Conservation (phyloP, 441 rosid species). For the Bruguiera hainesii region DNA sequence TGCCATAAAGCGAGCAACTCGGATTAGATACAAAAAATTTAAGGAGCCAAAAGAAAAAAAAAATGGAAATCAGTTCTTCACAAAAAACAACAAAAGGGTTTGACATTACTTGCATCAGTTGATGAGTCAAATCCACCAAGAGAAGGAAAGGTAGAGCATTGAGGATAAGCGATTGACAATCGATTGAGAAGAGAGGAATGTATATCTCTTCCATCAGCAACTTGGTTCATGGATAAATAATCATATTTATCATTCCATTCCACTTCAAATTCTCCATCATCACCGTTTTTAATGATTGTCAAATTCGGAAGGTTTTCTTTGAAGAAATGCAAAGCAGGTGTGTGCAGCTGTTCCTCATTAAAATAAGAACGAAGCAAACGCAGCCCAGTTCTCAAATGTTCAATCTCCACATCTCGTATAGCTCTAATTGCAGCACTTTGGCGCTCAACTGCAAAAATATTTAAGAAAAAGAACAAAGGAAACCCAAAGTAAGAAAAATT, state of each 20-base stretch:
- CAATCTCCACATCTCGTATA: constrained; percentile 68
- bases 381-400: constrained; percentile 49
- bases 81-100: neutral
- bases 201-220: constrained; percentile 32
- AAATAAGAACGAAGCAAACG: constrained; percentile 61
- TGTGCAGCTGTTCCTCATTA: constrained; percentile 46
- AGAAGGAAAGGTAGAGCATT: constrained; percentile 33
- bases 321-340: constrained; percentile 51
- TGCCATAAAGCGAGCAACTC: constrained; percentile 34
- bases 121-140: constrained; percentile 53
- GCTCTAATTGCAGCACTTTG: constrained; percentile 65
- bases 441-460: constrained; percentile 43
- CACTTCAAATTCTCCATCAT: constrained; percentile 45
- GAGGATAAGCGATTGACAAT: constrained; percentile 52
- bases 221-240: constrained; percentile 25
- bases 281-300: constrained; percentile 35
- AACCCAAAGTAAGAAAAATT: neutral
- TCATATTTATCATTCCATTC: constrained; percentile 39
- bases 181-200: constrained; percentile 52
- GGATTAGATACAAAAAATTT: constrained; percentile 16
- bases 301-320: constrained; percentile 57
- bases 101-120: constrained; percentile 33
- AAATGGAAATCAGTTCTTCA: neutral
- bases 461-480: constrained; percentile 3
- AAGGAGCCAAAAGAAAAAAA: neutral